Conservation (phyloP, 129 eudicot genomes). For the Deinandra increscens region DNA sequence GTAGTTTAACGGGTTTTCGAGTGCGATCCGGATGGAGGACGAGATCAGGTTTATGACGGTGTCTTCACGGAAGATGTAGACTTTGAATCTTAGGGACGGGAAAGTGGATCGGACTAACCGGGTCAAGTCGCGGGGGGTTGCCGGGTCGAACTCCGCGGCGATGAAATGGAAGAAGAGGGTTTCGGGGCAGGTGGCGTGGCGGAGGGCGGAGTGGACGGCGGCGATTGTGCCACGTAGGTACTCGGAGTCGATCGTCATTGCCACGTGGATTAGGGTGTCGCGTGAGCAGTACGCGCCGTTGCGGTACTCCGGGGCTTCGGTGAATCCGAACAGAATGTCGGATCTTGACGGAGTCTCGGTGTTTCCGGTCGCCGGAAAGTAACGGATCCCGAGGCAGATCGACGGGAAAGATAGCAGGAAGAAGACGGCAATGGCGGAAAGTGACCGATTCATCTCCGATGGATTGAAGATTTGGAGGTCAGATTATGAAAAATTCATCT, state of each 20-base stretch:
- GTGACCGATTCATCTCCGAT: not conserved
- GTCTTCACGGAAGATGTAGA: constrained; percentile 53
- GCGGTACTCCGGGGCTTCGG: not conserved
- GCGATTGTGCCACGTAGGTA: constrained; percentile 86
- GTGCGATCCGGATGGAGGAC: constrained; percentile 72
- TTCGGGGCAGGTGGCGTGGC: constrained; percentile 74
- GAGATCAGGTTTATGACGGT: constrained; percentile 64
- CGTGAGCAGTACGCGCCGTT: not conserved
- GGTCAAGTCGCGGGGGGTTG: not conserved
- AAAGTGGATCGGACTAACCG: constrained; percentile 10
- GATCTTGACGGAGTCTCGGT: not conserved
- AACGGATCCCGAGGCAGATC: not conserved
- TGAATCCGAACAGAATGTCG: not conserved
- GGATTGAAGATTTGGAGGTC: not conserved
- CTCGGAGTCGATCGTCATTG: constrained; percentile 76
- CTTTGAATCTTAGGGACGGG: constrained; percentile 41
- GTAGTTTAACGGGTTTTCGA: constrained; percentile 81
- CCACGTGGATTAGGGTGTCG: constrained; percentile 49
- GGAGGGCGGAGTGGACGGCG: constrained; percentile 73
- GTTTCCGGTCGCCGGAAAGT: not conserved
- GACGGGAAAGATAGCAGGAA: not conserved
- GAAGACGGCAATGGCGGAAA: not conserved
- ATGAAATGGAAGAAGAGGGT: constrained; percentile 70
- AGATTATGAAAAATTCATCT: not conserved
- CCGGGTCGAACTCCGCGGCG: constrained; percentile 23